Base-by-base conservation (phyloP, 2,329 filamentous ascomycete genomes). In the Capronia epimyces region DNA sequence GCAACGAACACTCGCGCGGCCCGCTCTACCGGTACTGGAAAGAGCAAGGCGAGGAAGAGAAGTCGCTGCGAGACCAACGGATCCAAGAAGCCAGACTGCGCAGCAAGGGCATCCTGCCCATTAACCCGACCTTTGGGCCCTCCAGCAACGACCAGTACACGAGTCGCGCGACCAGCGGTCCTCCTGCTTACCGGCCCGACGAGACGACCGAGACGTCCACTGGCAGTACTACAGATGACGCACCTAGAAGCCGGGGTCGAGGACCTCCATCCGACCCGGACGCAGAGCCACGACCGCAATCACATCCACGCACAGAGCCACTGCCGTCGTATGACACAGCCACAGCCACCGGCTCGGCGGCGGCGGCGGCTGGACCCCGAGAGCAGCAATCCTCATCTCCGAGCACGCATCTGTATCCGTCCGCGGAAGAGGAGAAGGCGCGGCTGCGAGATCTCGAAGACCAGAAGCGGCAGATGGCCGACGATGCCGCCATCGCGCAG, bases 21-120 rank as follows among this genome's bases (percentile, higher is more conserved):
- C 52, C 52, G 9, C 52, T 55, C 12, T 55, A 55, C 48, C 52
- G 51, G 27, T 51, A 55, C 47, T 51, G 47, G 52, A 50, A 45
- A 12, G 52, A 55, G 39, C 52, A 48, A 8, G 37, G 39, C 31
- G 22, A 43, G 13, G 47, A 55, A 29, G 52, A 55, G 25, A 47
- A 41, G 9, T 16, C 25, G 2, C 39, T 48, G 3, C 52, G 52
- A 15, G 40, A 34, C 4, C 52, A 51, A 41, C 52, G 52, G 22
- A 25, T 55, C 39, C 13, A 51, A 18, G 52, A 51, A 29, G 52
- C 52, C 22, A 40, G 29, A 25, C 21, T 55, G 10, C 52, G 52
- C 43, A 22, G 34, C 31, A 47, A 48, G 15, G 52, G 47, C 9
- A 40, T 48, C 7, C 43, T 29, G 3, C 47, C 52, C 6, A 16